Evolutionary conservation across 2,329 filamentous ascomycete genomes (phyloP), one percentile per base, ranked within the genome.

Genomic region (Conoideocrella luteorostrata): DNA sequence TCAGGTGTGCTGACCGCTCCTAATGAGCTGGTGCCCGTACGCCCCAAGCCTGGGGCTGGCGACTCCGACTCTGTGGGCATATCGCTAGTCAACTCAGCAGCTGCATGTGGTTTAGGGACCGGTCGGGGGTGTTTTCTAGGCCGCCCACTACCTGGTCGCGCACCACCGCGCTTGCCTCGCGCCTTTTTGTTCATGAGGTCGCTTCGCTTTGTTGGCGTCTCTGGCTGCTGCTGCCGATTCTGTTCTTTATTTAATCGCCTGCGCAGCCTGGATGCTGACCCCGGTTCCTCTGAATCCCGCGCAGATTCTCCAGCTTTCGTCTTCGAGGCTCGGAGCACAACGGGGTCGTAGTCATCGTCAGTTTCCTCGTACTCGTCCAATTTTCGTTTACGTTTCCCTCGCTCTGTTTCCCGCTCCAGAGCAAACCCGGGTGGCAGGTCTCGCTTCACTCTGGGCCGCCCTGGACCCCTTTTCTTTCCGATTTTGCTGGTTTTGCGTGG

Each of bases 121-220:
- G 49, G 50, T 24, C 58, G 58, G 24, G 61, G 62, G 30, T 66
- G 61, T 51, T 66, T 66, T 52, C 64, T 63, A 55, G 64, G 64
- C 36, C 64, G 56, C 22, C 64, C 64, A 45, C 64, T 66, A 10
- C 64, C 63, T 5, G 64, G 64, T 36, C 63, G 56, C 23, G 63
- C 64, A 7, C 64, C 64, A 24, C 63, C 64, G 32, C 63, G 57
- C 47, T 66, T 66, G 28, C 63, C 62, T 20, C 58, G 51, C 21
- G 56, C 52, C 50, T 64, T 65, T n/a, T 64, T 65, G 12, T 50
- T 51, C 36, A n/a, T n/a, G n/a, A 53, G 52, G 53, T 44, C 49
- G 45, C 41, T 33, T 21, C 43, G 23, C 33, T 53, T 56, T 12
- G 48, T 32, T 33, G 50, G 47, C 13, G 46, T 40, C 4, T 45